A percentile compares a stretch with the other conserved stretches of the same genome.
Evolutionary conservation across 1,284 basidiomycete genomes (phyloP).

Genomic region (Jaminaea rosea): DNA sequence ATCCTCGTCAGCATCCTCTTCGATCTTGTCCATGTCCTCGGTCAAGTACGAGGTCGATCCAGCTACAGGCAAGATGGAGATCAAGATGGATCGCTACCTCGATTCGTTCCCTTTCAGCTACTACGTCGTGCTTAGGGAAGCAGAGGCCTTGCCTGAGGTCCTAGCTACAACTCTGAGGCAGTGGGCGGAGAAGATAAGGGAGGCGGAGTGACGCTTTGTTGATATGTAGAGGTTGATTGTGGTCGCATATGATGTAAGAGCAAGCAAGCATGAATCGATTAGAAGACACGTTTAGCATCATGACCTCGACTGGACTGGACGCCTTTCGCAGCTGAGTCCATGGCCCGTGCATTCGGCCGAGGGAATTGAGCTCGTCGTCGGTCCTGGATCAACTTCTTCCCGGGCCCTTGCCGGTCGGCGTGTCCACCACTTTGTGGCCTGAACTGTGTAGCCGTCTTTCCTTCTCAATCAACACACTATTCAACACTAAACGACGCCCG

Average conservation of each 20-base stretch:
- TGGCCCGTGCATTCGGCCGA: background rate
- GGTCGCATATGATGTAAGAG: no score
- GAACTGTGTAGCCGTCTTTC: no score
- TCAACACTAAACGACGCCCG: no score
- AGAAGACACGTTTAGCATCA: background rate
- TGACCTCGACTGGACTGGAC: no score
- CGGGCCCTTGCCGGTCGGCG: no score
- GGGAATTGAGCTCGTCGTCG: no score
- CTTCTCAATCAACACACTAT: no score
- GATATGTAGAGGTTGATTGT: no score
- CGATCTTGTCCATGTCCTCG: conserved; percentile 87
- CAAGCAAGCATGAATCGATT: no score
- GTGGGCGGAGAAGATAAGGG: conserved; percentile 52
- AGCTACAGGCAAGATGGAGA: conserved; percentile 62
- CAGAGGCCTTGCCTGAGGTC: conserved; percentile 85
- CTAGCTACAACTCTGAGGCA: conserved; percentile 84
- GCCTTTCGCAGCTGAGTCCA: background rate
- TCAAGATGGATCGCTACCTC: conserved; percentile 74
- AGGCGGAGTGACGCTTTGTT: conserved; percentile 9
- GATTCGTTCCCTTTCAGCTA: conserved; percentile 98
- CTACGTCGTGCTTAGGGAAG: conserved; percentile 82
- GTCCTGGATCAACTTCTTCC: no score
- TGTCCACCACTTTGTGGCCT: no score
- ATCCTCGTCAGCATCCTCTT: conserved; percentile 53
- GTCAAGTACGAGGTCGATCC: conserved; percentile 69